Base-by-base conservation (phyloP, 202 grass and related monocot genomes). In the Panicum virgatum region DNA sequence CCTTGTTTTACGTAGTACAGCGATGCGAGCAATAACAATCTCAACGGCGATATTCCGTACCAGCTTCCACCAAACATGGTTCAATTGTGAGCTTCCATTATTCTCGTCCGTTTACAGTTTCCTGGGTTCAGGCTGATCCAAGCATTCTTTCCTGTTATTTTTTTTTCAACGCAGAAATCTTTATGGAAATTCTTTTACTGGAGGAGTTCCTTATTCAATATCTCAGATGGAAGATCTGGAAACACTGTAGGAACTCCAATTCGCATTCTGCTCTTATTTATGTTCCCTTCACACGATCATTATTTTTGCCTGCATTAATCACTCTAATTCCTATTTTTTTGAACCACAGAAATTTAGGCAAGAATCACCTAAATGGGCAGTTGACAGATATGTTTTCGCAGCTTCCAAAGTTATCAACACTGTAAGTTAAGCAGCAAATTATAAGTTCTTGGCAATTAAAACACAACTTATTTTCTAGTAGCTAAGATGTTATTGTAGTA, bases 1-100 rank as follows among this genome's bases (percentile, higher is more conserved):
- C 62, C 75, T 86, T 85, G 75, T 95, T 90, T 85, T 78, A 79
- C 91, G 76, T 94, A 94, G 91, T 92, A 89, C 89, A 96, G 96
- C 72, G 93, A 99, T 69, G 80, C 92, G 42, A 99, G 96, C 83
- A 91, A 92, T 67, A 99, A 99, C 85, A 96, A 99, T 72, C 83
- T 99, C 69, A 77, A 90, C 10, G 93, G 96, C 14, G 91, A 92
- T 72, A 90, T 99, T 29, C 93, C 93, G 6, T 99, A 94, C 32
- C 89, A 95, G 72, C 96, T 99, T 72, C 96, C 96, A 70, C 96
- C 96, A 37, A 99, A 99, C 38, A 60, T 84, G 30, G 83, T 92
- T 77, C 78, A 92, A 44, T 56, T 99, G 96, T 94, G 88, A 94
- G 96, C 81, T 63, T 29, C 6, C 9, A 5, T 3, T 64, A 60